These are phyloP conservation scores for Globisporangium abappressorium DNA, from an alignment of 352 stramenopile genomes.

Conservation along the genomic window DNA sequence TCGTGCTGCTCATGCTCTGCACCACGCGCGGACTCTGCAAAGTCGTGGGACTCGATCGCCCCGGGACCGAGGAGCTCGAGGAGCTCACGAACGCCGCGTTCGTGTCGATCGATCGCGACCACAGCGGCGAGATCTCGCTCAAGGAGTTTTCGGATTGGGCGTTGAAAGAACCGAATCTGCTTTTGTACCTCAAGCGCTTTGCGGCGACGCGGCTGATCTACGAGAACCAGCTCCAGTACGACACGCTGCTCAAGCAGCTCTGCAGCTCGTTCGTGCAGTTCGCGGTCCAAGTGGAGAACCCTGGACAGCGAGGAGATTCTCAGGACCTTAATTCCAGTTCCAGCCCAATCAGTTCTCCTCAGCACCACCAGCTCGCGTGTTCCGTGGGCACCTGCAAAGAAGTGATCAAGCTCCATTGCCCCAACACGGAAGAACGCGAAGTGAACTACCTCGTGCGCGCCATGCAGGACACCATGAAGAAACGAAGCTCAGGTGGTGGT, in stretches of 20 bases:
- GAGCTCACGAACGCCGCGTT: conserved; percentile 49
- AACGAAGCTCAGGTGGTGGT: not conserved
- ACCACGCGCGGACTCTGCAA: conserved; percentile 72
- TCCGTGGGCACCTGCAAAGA: conserved; percentile 32
- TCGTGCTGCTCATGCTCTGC: conserved; percentile 73
- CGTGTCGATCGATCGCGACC: conserved; percentile 49
- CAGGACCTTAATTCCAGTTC: not conserved
- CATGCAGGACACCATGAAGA: conserved; percentile 39
- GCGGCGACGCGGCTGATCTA: conserved; percentile 61
- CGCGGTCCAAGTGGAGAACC: conserved; percentile 10
- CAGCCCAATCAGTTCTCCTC: not conserved
- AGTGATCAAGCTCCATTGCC: conserved; percentile 41
- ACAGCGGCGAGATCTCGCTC: conserved; percentile 57
- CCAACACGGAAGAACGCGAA: conserved; percentile 28
- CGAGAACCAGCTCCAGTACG: conserved; percentile 65
- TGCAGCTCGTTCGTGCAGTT: conserved; percentile 49
- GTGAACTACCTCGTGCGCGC: conserved; percentile 40
- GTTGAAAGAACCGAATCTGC: conserved; percentile 39
- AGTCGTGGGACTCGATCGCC: conserved; percentile 52
- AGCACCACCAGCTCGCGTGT: conserved; percentile 40
- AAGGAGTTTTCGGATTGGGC: conserved; percentile 60
- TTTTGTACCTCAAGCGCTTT: conserved; percentile 61
- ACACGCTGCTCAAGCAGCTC: conserved; percentile 52
- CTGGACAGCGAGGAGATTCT: not conserved
- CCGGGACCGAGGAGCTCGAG: conserved; percentile 49